These are phyloP conservation scores for Smallanthus sonchifolius DNA, from an alignment of 129 eudicot species.

Conservation along the genomic window DNA sequence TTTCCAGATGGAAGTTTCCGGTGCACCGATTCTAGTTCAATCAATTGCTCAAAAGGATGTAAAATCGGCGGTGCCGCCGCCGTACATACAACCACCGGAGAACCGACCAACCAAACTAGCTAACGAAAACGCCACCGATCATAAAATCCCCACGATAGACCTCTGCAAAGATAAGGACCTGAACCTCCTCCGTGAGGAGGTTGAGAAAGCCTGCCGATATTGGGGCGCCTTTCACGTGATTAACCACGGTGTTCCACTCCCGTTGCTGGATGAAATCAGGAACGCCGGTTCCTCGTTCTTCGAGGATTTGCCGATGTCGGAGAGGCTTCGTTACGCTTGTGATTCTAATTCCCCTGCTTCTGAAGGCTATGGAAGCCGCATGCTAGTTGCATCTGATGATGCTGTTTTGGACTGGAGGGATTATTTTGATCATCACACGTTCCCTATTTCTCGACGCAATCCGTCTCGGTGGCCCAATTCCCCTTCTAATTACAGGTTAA, in stretches of 20 bases:
- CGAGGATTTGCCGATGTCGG: conserved; percentile 36
- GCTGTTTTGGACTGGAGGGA: conserved; percentile 94
- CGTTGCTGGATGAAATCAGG: conserved; percentile 47
- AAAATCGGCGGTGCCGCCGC: conserved; percentile 48
- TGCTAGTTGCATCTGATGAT: conserved; percentile 64
- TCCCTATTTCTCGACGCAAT: conserved; percentile 60
- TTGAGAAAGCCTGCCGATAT: conserved; percentile 49
- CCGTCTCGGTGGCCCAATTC: conserved; percentile 64
- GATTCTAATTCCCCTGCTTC: conserved; percentile 61
- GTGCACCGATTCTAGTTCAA: conserved; percentile 49
- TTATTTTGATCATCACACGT: conserved; percentile 84
- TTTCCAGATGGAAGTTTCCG: conserved; percentile 40
- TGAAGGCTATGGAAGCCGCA: conserved; percentile 84
- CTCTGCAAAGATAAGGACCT: conserved; percentile 9
- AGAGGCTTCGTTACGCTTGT: conserved; percentile 53
- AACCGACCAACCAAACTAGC: conserved; percentile 36
- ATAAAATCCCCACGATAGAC: conserved; percentile 48
- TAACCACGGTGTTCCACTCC: conserved; percentile 56
- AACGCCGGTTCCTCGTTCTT: conserved; percentile 51
- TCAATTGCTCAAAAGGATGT: conserved; percentile 40
- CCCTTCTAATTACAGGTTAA: conserved; percentile 65
- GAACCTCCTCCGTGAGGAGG: conserved; percentile 16
- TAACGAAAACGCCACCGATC: not conserved
- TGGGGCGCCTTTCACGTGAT: conserved; percentile 91
- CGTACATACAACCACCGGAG: conserved; percentile 77